These are phyloP conservation scores for Caulochytrium protostelioides DNA, from an alignment of 371 early-diverging fungal species.

Conservation along the genomic window DNA sequence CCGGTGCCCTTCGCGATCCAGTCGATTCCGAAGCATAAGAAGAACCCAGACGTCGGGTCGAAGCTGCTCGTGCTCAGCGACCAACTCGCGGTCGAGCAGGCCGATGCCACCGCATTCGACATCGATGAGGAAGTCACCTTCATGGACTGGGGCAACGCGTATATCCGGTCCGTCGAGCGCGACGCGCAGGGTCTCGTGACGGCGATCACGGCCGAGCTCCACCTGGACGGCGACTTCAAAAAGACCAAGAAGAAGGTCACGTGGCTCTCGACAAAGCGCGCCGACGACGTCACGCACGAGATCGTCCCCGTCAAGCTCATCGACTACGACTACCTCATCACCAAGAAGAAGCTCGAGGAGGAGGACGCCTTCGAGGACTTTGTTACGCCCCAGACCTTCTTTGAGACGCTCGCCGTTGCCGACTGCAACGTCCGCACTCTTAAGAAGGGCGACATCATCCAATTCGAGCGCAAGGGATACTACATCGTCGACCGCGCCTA, in stretches of 20 bases:
- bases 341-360: slow-evolving; percentile 92
- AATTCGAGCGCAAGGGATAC: slow-evolving; percentile 97
- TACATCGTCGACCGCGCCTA: slow-evolving; percentile 63
- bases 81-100: slow-evolving; percentile 64
- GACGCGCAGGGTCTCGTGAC: slow-evolving; percentile 23
- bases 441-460: slow-evolving; percentile 63
- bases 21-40: slow-evolving; percentile 74
- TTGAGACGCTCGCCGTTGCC: slow-evolving; percentile 16
- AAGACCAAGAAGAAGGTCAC: slow-evolving; percentile 98
- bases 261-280: slow-evolving; percentile 50
- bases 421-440: slow-evolving; percentile 22
- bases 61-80: slow-evolving; percentile 66
- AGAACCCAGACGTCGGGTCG: slow-evolving; percentile 77
- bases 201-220: slow-evolving; percentile 36
- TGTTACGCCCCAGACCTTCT: slow-evolving; percentile 55
- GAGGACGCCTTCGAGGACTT: slow-evolving; percentile 66
- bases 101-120: slow-evolving; percentile 64
- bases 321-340: slow-evolving; percentile 91
- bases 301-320: slow-evolving; percentile 42
- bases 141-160: slow-evolving; percentile 99
- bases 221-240: slow-evolving; percentile 92
- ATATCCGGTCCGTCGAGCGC: slow-evolving; percentile 44
- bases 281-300: slow-evolving; percentile 27
- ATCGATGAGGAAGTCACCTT: slow-evolving; percentile 87
- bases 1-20: slow-evolving; percentile 16